These are phyloP conservation scores for Larix kaempferi DNA, from an alignment of 75 land plant genomes.

Conservation along the genomic window DNA sequence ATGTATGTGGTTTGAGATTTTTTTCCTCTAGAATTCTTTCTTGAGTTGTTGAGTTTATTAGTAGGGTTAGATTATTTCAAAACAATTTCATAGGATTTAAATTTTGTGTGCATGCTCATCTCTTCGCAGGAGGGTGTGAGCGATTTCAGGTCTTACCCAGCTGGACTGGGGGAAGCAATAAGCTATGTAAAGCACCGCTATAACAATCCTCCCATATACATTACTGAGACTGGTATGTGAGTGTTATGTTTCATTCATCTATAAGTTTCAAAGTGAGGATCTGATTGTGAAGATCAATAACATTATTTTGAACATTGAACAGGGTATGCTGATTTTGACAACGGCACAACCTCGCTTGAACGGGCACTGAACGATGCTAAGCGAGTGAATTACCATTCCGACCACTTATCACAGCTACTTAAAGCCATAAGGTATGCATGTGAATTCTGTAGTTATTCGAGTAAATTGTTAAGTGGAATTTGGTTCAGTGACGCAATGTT, in stretches of 20 bases:
- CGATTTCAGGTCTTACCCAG: constrained; percentile 62
- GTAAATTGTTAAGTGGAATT: neutral
- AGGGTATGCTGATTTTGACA: constrained; percentile 55
- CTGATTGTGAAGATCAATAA: neutral
- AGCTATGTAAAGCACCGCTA: constrained; percentile 20
- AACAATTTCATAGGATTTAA: no score
- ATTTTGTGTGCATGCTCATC: no score
- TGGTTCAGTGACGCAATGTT: neutral
- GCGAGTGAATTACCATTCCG: constrained; percentile 45
- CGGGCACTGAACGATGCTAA: constrained; percentile 38
- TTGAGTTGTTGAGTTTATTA: no score
- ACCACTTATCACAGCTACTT: constrained; percentile 27
- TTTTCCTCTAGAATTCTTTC: no score
- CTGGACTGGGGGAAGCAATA: constrained; percentile 49
- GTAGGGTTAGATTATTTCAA: no score
- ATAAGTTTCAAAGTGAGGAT: neutral
- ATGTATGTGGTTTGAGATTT: no score
- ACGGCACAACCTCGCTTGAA: constrained; percentile 21
- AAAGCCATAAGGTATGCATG: constrained; percentile 45
- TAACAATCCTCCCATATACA: constrained; percentile 25
- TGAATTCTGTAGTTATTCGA: neutral
- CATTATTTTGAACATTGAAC: neutral
- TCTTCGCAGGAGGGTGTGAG: constrained; percentile 42
- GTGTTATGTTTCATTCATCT: constrained; percentile 36
- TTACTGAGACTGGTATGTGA: constrained; percentile 84